Evolutionary conservation across 225 moss, liverwort and hornwort species (phyloP).

Genomic region (Sphagnum tenellum): DNA sequence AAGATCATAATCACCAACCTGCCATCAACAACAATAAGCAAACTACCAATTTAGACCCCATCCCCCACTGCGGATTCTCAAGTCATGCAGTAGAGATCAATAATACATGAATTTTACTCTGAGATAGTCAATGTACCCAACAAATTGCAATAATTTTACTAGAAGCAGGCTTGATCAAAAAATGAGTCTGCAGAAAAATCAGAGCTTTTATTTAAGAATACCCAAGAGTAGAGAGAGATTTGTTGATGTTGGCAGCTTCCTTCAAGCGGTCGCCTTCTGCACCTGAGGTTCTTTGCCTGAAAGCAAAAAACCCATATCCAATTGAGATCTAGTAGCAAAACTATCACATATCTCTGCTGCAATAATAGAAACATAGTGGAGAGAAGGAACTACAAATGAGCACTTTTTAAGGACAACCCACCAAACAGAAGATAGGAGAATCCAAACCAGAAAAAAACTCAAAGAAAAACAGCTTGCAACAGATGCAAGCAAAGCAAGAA

Average conservation of each 20-base stretch:
- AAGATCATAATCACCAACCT: conserved; percentile 96
- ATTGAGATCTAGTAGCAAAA: too few species aligned
- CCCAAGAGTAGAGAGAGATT: conserved; percentile 95
- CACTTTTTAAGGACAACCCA: neutral
- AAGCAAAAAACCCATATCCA: too few species aligned
- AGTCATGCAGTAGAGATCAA: too few species aligned
- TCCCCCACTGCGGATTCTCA: neutral
- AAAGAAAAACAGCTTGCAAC: neutral
- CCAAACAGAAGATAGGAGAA: neutral
- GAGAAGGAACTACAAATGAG: too few species aligned
- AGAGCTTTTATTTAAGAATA: conserved; percentile 9
- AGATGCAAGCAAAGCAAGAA: too few species aligned
- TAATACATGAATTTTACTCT: too few species aligned
- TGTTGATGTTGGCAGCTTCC: conserved; percentile 98
- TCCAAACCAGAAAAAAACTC: neutral
- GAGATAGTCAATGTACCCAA: too few species aligned
- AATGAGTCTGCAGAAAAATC: too few species aligned
- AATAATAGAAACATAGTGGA: too few species aligned
- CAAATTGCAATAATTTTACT: too few species aligned
- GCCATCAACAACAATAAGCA: conserved; percentile 1
- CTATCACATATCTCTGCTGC: too few species aligned
- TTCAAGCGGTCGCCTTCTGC: conserved; percentile 96
- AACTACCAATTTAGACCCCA: neutral
- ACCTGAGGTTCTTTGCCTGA: conserved; percentile 82
- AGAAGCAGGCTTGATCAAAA: too few species aligned